phyloP scores from a whole-genome alignment of 495 filamentous ascomycete genomes.

The Ramalina intermedia region DNA sequence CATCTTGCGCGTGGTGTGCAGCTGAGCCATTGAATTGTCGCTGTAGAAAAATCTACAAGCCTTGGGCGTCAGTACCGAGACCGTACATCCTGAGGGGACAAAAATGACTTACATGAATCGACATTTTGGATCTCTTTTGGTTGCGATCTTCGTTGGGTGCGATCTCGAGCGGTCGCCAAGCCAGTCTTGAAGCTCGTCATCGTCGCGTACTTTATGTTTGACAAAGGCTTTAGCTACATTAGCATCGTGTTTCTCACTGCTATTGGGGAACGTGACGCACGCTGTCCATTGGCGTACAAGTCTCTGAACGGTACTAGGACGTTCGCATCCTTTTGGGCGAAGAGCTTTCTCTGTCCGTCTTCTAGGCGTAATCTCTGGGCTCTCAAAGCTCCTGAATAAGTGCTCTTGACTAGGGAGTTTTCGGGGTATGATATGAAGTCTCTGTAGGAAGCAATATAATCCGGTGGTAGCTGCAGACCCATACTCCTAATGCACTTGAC shows the following conservation, averaged over 20 bases:
- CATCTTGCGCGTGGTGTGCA: slow-evolving; percentile 20
- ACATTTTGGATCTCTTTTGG: slow-evolving; percentile 19
- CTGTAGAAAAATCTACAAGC: slow-evolving; percentile 16
- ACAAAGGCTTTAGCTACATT: slow-evolving; percentile 1
- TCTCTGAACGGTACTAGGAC: background rate
- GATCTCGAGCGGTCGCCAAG: slow-evolving; percentile 6
- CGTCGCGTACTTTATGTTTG: slow-evolving; percentile 11
- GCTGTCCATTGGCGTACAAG: background rate
- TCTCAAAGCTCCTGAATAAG: background rate
- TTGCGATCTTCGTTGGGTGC: slow-evolving; percentile 6
- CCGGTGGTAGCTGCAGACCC: background rate
- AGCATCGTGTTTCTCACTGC: background rate
- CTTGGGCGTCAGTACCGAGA: background rate
- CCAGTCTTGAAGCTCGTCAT: slow-evolving; percentile 11
- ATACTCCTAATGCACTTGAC: background rate
- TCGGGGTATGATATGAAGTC: background rate
- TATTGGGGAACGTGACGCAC: background rate
- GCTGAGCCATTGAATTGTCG: slow-evolving; percentile 10
- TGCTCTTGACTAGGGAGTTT: background rate
- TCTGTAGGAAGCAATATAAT: background rate
- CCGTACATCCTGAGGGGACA: background rate
- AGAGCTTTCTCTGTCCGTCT: background rate
- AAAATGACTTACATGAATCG: slow-evolving; percentile 17
- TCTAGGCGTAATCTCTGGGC: background rate
- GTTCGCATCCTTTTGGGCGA: background rate